Percentiles rank a stretch among this genome's conserved stretches.
Evolutionary conservation across 192 early-diverging fungal genomes (phyloP).

Genomic region (Coemansia sp.): DNA sequence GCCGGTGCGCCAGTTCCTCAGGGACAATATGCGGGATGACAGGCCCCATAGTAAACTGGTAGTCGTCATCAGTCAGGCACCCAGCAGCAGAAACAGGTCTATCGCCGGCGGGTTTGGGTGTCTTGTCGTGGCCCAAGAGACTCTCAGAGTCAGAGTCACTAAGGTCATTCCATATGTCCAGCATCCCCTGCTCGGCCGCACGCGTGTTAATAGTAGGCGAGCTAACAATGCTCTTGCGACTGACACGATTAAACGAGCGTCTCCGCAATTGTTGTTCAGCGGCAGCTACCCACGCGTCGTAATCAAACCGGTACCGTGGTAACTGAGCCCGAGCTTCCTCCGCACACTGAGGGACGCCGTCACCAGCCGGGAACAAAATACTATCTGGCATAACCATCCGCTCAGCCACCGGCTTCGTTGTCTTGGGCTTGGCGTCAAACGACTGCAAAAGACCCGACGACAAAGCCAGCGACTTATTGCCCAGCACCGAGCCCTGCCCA

Average conservation of each 20-base stretch:
- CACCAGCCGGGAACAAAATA: slow-evolving; percentile 36
- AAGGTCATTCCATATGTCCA: slow-evolving; percentile 47
- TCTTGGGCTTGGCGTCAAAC: not conserved
- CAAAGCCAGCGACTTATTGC: not conserved
- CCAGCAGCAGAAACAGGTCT: not conserved
- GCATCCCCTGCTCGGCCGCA: slow-evolving; percentile 47
- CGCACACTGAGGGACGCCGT: slow-evolving; percentile 34
- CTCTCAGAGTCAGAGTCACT: slow-evolving; percentile 23
- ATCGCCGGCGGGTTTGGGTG: not conserved
- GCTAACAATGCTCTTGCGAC: slow-evolving; percentile 20
- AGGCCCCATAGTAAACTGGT: slow-evolving; percentile 58
- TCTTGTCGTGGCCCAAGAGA: slow-evolving; percentile 1
- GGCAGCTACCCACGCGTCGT: slow-evolving; percentile 17
- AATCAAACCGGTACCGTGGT: slow-evolving; percentile 34
- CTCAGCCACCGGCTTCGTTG: slow-evolving; percentile 10
- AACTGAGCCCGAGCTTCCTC: slow-evolving; percentile 43
- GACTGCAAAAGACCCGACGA: slow-evolving; percentile 16
- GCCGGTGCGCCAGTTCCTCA: not conserved
- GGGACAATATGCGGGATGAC: slow-evolving; percentile 50
- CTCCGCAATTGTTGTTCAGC: too few species aligned
- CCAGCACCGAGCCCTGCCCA: not conserved
- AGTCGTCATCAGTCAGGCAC: slow-evolving; percentile 35
- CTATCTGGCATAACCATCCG: slow-evolving; percentile 39
- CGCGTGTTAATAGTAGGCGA: slow-evolving; percentile 54
- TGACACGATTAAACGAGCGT: not conserved